These are phyloP conservation scores for Exophiala alcalophila DNA, from an alignment of 2,329 filamentous ascomycete genomes.

Conservation along the genomic window DNA sequence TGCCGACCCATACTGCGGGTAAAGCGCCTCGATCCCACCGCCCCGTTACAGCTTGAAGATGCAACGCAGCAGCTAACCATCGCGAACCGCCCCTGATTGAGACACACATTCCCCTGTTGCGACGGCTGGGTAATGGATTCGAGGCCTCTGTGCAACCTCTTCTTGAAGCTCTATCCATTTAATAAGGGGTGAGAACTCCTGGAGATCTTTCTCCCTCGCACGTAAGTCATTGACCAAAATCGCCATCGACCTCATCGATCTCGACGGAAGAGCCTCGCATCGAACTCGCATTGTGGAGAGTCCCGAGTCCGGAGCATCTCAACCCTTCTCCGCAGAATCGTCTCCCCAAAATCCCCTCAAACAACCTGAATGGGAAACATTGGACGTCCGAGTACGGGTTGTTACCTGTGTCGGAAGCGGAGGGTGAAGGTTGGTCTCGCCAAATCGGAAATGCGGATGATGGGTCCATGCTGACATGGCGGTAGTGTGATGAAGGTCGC, in stretches of 20 bases:
- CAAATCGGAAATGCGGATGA: neutral
- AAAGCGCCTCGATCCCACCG: constrained; percentile 9
- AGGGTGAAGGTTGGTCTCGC: constrained; percentile 20
- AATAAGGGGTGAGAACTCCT: constrained; percentile 6
- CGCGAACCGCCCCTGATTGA: constrained; percentile 7
- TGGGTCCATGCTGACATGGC: constrained; percentile 8
- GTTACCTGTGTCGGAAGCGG: constrained; percentile 22
- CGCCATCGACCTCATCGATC: neutral
- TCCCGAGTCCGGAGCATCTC: too few species aligned
- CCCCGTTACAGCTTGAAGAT: constrained; percentile 10
- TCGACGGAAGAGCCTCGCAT: neutral
- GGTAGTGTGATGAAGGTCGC: constrained; percentile 23
- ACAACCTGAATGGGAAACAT: constrained; percentile 21
- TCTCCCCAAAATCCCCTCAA: neutral
- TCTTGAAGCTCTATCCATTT: neutral
- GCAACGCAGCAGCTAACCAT: constrained; percentile 10
- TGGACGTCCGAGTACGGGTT: constrained; percentile 23
- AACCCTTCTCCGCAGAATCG: neutral
- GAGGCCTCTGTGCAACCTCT: constrained; percentile 1
- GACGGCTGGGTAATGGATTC: constrained; percentile 7
- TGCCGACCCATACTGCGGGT: too few species aligned
- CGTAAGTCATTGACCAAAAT: neutral
- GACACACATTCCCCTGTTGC: constrained; percentile 6
- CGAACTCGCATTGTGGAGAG: constrained; percentile 18
- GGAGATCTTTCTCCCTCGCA: constrained; percentile 1